Conservation (phyloP, 495 filamentous ascomycete species). For the Penicillium fimorum region DNA sequence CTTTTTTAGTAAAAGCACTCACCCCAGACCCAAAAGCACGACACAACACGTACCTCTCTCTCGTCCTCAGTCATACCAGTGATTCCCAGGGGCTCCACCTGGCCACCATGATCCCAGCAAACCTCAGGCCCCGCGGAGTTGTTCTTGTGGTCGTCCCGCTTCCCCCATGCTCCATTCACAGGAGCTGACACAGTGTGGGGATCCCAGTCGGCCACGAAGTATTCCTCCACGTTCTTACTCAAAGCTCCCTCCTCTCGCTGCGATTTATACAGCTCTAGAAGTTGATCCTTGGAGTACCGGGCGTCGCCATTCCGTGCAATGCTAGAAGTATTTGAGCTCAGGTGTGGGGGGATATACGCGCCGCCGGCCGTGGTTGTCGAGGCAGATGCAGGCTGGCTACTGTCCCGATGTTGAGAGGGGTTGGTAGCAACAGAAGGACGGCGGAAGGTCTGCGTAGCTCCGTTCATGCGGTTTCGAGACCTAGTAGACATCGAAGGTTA, state of each 20-base stretch:
- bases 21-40: conserved; percentile 19
- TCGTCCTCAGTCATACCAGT: conserved; percentile 79
- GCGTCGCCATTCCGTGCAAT: conserved; percentile 58
- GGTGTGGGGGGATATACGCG: conserved; percentile 62
- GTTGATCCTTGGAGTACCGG: conserved; percentile 80
- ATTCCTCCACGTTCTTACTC: conserved; percentile 62
- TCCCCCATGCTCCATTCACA: conserved; percentile 70
- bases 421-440: conserved; percentile 72
- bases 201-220: conserved; percentile 75
- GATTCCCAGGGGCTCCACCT: conserved; percentile 68
- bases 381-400: conserved; percentile 47
- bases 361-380: conserved; percentile 49
- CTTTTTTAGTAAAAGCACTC: conserved; percentile 18
- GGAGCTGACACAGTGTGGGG: conserved; percentile 63
- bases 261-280: conserved; percentile 70
- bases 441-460: conserved; percentile 81
- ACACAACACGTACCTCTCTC: conserved; percentile 59
- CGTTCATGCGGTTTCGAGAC: conserved; percentile 69
- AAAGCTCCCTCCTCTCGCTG: conserved; percentile 57
- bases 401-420: conserved; percentile 50
- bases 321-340: conserved; percentile 50
- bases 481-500: conserved; percentile 39
- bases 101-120: conserved; percentile 85
- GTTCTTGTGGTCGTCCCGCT: conserved; percentile 65
- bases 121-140: conserved; percentile 67